Conservation (phyloP, 2,329 filamentous ascomycete genomes). For the Aspergillus fructus region DNA sequence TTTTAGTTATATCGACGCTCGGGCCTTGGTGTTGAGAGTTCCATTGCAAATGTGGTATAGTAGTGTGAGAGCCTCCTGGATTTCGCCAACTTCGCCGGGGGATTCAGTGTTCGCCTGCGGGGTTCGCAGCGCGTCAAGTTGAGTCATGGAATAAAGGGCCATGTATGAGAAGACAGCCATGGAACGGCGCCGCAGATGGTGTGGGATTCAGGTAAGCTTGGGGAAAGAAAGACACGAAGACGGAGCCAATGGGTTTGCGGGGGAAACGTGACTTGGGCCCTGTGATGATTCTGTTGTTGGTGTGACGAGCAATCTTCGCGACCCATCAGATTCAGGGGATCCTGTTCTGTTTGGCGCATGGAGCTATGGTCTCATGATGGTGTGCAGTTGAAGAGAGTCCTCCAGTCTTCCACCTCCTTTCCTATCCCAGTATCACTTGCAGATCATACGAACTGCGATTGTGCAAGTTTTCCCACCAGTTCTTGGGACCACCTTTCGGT, state of each 20-base stretch:
- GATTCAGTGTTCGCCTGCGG: background rate
- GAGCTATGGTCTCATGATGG: conserved; percentile 13
- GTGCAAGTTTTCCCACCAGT: conserved; percentile 9
- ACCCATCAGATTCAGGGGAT: background rate
- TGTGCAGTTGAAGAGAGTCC: background rate
- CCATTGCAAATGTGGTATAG: background rate
- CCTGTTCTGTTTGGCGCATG: background rate
- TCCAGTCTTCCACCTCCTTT: background rate
- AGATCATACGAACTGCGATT: conserved; percentile 13
- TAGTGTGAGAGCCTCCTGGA: background rate
- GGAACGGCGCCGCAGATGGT: background rate
- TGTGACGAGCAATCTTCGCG: background rate
- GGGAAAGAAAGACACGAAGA: background rate
- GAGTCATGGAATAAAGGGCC: background rate
- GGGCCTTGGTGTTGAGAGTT: background rate
- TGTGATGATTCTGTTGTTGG: background rate
- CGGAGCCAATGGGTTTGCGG: background rate
- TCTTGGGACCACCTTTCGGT: background rate
- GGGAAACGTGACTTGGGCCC: conserved; percentile 11
- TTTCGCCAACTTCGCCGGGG: background rate
- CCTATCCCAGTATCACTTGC: conserved; percentile 20
- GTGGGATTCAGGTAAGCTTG: too few relatives aligned
- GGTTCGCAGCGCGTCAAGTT: background rate
- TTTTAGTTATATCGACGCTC: background rate
- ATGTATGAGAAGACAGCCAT: background rate